These are phyloP conservation scores for Epichloe baconii DNA, from an alignment of 2,329 filamentous ascomycete species.

Conservation along the genomic window DNA sequence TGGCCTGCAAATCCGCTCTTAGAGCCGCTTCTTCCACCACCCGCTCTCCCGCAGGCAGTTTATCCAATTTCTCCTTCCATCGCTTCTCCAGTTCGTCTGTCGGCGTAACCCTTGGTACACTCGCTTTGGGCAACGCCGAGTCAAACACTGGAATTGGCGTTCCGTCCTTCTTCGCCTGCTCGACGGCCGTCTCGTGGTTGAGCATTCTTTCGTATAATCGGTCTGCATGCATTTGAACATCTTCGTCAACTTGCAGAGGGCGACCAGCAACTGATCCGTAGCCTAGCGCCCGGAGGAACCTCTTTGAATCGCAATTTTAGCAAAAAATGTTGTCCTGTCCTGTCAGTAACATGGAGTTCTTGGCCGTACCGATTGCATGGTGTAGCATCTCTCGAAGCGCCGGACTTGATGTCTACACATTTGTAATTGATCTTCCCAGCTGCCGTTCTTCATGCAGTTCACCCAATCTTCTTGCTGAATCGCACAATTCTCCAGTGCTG, in stretches of 20 bases:
- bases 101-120: slow-evolving; percentile 13
- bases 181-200: slow-evolving; percentile 63
- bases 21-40: slow-evolving; percentile 51
- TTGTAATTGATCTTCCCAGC: slow-evolving; percentile 53
- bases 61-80: slow-evolving; percentile 42
- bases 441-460: slow-evolving; percentile 66
- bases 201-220: slow-evolving; percentile 79
- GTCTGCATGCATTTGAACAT: slow-evolving; percentile 93
- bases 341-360: neutral
- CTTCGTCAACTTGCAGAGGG: slow-evolving; percentile 59
- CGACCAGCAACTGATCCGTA: slow-evolving; percentile 61
- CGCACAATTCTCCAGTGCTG: slow-evolving; percentile 87
- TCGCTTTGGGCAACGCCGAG: slow-evolving; percentile 33
- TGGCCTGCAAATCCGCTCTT: slow-evolving; percentile 47
- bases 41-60: slow-evolving; percentile 44
- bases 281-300: slow-evolving; percentile 81
- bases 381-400: slow-evolving; percentile 76
- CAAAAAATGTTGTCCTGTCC: no score
- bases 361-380: slow-evolving; percentile 60
- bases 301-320: slow-evolving; percentile 28
- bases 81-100: slow-evolving; percentile 35
- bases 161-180: slow-evolving; percentile 52
- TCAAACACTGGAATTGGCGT: slow-evolving; percentile 46
- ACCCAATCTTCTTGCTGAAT: slow-evolving; percentile 73
- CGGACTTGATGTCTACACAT: slow-evolving; percentile 70